These are phyloP conservation scores for Chalciporus sp. DNA, from an alignment of 1,284 basidiomycete genomes.

Conservation along the genomic window DNA sequence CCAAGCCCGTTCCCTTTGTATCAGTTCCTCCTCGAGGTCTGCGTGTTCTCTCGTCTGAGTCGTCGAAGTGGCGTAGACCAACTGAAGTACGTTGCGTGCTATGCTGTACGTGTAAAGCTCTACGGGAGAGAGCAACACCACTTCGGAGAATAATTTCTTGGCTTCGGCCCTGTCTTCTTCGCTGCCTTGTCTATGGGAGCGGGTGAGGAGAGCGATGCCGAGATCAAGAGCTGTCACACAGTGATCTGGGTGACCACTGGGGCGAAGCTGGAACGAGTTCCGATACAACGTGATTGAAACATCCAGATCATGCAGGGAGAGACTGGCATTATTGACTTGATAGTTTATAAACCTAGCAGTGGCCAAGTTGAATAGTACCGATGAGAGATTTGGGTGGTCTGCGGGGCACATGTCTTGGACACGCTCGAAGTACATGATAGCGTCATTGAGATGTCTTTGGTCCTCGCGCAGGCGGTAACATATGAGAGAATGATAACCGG, in stretches of 20 bases:
- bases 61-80: neutral
- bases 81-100: neutral
- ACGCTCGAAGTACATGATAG: slow-evolving; percentile 2
- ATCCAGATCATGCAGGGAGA: slow-evolving; percentile 4
- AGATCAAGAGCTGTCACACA: slow-evolving; percentile 4
- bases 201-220: neutral
- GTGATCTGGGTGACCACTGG: slow-evolving; percentile 5
- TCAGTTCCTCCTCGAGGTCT: too few species aligned
- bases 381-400: slow-evolving; percentile 11
- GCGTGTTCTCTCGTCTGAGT: too few species aligned
- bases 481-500: too few species aligned
- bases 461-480: too few species aligned
- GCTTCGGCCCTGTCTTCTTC: neutral
- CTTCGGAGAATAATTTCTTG: neutral
- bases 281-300: slow-evolving; percentile 4
- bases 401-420: slow-evolving; percentile 5
- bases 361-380: slow-evolving; percentile 12
- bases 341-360: slow-evolving; percentile 5
- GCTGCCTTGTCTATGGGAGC: neutral
- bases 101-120: neutral
- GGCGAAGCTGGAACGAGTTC: slow-evolving; percentile 2
- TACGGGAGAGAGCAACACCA: too few species aligned
- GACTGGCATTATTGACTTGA: neutral
- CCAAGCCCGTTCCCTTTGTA: too few species aligned
- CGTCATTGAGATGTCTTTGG: too few species aligned